Conservation (phyloP, 2,329 filamentous ascomycete genomes). For the Dactylonectria estremocensis region DNA sequence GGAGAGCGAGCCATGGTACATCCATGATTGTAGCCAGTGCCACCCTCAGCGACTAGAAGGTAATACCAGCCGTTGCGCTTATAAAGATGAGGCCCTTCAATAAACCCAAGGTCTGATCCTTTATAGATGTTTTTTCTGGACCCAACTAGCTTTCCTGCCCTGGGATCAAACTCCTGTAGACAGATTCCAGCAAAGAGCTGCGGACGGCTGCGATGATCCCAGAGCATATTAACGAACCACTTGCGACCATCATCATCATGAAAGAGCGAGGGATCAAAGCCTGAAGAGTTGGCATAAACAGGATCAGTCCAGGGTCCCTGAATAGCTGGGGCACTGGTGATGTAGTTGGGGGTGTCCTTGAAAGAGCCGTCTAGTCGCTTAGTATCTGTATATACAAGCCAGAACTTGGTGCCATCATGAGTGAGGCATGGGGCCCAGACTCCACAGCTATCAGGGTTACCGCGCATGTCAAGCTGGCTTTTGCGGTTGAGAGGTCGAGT, state of each 20-base stretch:
- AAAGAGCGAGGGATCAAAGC: constrained; percentile 74
- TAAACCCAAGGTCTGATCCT: constrained; percentile 68
- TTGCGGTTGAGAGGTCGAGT: constrained; percentile 64
- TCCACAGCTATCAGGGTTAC: constrained; percentile 72
- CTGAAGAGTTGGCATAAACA: constrained; percentile 71
- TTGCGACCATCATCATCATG: constrained; percentile 70
- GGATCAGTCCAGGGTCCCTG: constrained; percentile 75
- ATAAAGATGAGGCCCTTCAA: constrained; percentile 73
- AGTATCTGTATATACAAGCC: constrained; percentile 76
- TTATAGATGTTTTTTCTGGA: constrained; percentile 69
- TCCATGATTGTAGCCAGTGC: constrained; percentile 73
- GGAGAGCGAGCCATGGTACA: constrained; percentile 70
- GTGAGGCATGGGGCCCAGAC: constrained; percentile 76
- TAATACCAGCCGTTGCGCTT: constrained; percentile 73
- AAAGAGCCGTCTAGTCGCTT: constrained; percentile 78
- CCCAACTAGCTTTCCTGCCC: constrained; percentile 65
- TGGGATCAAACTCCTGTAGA: constrained; percentile 70
- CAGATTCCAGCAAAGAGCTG: constrained; percentile 68
- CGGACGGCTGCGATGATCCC: constrained; percentile 67
- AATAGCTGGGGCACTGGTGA: constrained; percentile 67
- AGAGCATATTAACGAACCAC: constrained; percentile 71
- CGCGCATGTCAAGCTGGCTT: constrained; percentile 70
- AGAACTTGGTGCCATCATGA: constrained; percentile 73
- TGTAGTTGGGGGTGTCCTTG: constrained; percentile 76
- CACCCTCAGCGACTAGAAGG: constrained; percentile 72